A percentile compares a stretch with the other conserved stretches of the same genome.
Conservation (phyloP, 2,329 filamentous ascomycete genomes). For the Volutella citrinella region DNA sequence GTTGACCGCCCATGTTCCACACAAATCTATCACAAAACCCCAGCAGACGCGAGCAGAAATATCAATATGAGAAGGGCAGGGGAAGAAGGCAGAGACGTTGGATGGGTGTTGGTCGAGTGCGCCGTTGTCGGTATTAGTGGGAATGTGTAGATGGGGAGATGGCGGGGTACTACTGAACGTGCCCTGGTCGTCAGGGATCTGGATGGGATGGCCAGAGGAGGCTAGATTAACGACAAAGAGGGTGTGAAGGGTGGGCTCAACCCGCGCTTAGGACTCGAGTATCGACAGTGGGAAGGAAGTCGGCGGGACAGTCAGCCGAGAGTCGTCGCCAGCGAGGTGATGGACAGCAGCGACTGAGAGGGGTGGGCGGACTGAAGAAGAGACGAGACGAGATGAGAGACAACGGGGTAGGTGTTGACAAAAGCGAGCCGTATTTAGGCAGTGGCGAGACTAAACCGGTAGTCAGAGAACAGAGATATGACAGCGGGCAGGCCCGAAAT, state of each 20-base stretch:
- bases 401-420: conserved; percentile 11
- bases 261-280: conserved; percentile 23
- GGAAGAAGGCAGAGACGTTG: conserved; percentile 9
- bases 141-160: conserved; percentile 16
- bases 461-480: conserved; percentile 13
- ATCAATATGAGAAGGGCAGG: conserved; percentile 11
- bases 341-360: conserved; percentile 15
- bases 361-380: conserved; percentile 7
- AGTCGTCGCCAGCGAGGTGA: conserved; percentile 12
- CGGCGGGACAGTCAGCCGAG: no score
- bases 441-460: conserved; percentile 16
- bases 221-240: conserved; percentile 21
- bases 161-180: conserved; percentile 23
- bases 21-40: neutral
- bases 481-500: conserved; percentile 21
- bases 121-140: conserved; percentile 27
- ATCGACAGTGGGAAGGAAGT: conserved; percentile 19
- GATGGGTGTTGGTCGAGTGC: conserved; percentile 18
- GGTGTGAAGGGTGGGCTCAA: conserved; percentile 22
- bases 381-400: conserved; percentile 4
- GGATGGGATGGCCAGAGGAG: conserved; percentile 19
- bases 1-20: conserved; percentile 19
- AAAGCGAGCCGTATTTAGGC: conserved; percentile 16
- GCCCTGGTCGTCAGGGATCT: conserved; percentile 16
- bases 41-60: conserved; percentile 10